phyloP scores from a whole-genome alignment of 116 monocot species.

The Phalaenopsis hybrid region DNA sequence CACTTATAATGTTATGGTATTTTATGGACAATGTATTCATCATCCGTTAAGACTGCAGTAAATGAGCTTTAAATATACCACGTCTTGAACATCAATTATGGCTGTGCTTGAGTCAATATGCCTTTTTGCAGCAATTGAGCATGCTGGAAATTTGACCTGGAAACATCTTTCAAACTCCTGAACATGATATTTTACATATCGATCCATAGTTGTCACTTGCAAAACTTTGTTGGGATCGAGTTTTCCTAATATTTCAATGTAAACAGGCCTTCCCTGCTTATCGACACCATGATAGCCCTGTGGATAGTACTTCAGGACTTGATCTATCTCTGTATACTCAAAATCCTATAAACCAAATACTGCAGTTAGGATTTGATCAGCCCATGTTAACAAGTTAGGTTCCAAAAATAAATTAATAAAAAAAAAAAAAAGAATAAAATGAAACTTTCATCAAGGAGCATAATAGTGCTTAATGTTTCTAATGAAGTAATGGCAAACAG shows the following conservation, averaged over 20 bases:
- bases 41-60: background rate
- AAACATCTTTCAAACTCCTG: conserved; percentile 23
- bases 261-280: conserved; percentile 23
- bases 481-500: background rate
- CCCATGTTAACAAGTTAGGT: background rate
- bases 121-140: conserved; percentile 21
- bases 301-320: conserved; percentile 20
- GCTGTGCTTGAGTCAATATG: conserved; percentile 23
- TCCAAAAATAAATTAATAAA: background rate
- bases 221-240: conserved; percentile 23
- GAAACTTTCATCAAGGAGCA: background rate
- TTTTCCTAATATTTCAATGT: conserved; percentile 23
- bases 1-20: background rate
- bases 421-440: background rate
- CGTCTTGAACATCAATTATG: conserved; percentile 26
- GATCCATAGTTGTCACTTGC: conserved; percentile 24
- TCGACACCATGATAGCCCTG: conserved; percentile 26
- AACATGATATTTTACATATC: conserved; percentile 25
- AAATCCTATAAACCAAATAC: conserved; percentile 16
- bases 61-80: conserved; percentile 13
- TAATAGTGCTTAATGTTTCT: background rate
- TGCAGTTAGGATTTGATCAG: background rate
- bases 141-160: conserved; percentile 17
- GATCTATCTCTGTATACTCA: conserved; percentile 17
- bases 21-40: background rate